Evolutionary conservation across 139 green algal species (phyloP), one percentile per base, ranked within the genome.

Genomic region (Chlorella sorokiniana): DNA sequence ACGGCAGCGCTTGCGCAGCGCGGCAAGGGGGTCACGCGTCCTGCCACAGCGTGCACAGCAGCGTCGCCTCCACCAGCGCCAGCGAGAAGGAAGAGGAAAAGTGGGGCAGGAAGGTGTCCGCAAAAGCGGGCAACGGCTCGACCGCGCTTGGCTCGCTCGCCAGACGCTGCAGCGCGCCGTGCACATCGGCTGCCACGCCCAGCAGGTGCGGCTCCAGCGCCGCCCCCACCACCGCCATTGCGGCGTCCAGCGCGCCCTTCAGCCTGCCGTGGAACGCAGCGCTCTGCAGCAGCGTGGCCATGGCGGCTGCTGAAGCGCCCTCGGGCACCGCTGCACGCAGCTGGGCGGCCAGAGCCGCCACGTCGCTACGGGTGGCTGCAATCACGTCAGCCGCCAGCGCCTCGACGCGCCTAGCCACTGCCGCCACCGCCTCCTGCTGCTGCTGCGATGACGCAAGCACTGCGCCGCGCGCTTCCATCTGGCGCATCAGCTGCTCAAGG

Each of bases 11-110:
- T 0, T 29, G 63, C n/a, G n/a, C n/a, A n/a, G n/a, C n/a, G n/a
- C n/a, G n/a, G n/a, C n/a, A n/a, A n/a, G n/a, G 14, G 31, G 1
- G n/a, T 51, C 16, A 61, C n/a, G 25, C 20, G 73, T 79, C 73
- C 20, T 38, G 73, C 73, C 73, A 79, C 52, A 79, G 54, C 37
- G 40, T 37, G 48, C 61, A 52, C 72, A 79, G 72, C 72, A 79
- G 72, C 35, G 72, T 79, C 7, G 56, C 72, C 56, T 79, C 72
- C 1, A 79, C 72, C 9, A 67, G 35, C 18, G 18, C 10, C 18
- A 65, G 56, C 18, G 56, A 65, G 56, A 65, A 65, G 56, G 56
- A 65, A 22, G 18, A 33, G 56, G 56, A 16, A 65, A 65, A 65
- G 56, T 31, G 16, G 56, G 56, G 56, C 56, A 65, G 18, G 22